Base-by-base conservation (phyloP, 2,329 filamentous ascomycete species). In the Colletotrichum filicis region DNA sequence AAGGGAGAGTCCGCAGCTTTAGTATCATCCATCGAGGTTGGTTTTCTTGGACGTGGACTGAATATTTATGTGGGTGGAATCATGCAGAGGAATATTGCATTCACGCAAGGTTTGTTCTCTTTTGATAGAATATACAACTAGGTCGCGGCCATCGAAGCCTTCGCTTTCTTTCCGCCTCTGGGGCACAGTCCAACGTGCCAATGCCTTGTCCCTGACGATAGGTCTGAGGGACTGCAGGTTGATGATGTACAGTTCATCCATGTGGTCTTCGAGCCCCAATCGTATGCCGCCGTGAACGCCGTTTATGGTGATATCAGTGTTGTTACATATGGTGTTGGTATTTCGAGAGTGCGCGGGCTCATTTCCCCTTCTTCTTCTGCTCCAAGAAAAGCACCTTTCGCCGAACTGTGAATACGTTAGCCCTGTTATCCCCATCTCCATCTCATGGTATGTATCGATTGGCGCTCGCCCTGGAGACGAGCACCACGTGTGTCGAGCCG, bases 341-440 rank as follows among this genome's bases (percentile, higher is more conserved):
- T 30, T 30, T 28, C 26, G 35, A 59, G 37, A 22, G 42, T 22
- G 5, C 32, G 59, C 22, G 5, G n/a, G 35, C 74, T 79, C 84
- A 89, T 84, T 89, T 92, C 68, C 89, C 88, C 82, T 92, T 93
- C 81, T 95, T 93, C 82, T 97, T 98, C 81, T 94, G 92, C 83
- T 99, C 97, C 70, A 98, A 90, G 85, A 99, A 99, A 35, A 99
- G 89, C 37, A 99, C 97, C 86, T 98, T 94, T 87, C 96, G 95
- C 83, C 95, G 94, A 68, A 99, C 97, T 97, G 78, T 35, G 77
- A 52, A 35, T 16, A 6, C 16, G 60, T 73, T 56, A 73, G 67
- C 71, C 53, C 26, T 46, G 35, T 16, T 30, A 30, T 52, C 9
- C 14, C 12, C 28, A 42, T 37, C 30, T 55, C 30, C 14, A 37